Base-by-base conservation (phyloP, 805 yeast species). In the Kuraishia ogatae region DNA sequence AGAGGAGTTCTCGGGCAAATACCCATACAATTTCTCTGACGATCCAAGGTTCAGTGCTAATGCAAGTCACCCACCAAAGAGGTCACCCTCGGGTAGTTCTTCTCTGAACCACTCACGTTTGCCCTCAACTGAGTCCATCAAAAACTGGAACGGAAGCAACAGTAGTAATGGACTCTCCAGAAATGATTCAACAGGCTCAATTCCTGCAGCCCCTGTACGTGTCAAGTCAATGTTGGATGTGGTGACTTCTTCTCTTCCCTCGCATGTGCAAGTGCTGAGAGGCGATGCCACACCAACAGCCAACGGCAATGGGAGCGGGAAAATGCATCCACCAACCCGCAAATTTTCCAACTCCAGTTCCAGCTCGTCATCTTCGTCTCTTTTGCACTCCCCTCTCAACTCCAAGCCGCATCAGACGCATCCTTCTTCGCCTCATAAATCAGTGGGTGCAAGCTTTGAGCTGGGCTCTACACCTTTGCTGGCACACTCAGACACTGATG, bases 191-290 rank as follows among this genome's bases (percentile, higher is more conserved):
- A 19, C 51, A 6, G 10, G 6, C 5, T 50, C 51, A 19, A n/a
- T 50, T 29, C 17, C 28, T 11, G 20, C 8, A 4, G 10, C 53
- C 7, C 50, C 53, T 5, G 50, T 24, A 29, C 19, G 43, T 28
- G 53, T 52, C 39, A 52, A 52, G 39, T 52, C 53, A 5, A 52
- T 52, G 53, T 35, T 52, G 39, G 53, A 29, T 20, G 39, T 52
- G 35, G 53, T 52, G 26, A 49, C 19, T 35, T n/a, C 29, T 13
- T 48, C 17, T 17, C 19, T 43, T n/a, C 49, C 50, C 2, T 19
- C 24, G 39, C 53, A 39, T 23, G 26, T 11, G 2, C 46, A 39
- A 23, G 17, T 39, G 53, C 23, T 43, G 13, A 46, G n/a, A 35
- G 13, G 17, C 10, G 53, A 39, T 11, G 43, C 43, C 15, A 8